These are phyloP conservation scores for Obelidium mucronatum DNA, from an alignment of 192 early-diverging fungal genomes.

Conservation along the genomic window DNA sequence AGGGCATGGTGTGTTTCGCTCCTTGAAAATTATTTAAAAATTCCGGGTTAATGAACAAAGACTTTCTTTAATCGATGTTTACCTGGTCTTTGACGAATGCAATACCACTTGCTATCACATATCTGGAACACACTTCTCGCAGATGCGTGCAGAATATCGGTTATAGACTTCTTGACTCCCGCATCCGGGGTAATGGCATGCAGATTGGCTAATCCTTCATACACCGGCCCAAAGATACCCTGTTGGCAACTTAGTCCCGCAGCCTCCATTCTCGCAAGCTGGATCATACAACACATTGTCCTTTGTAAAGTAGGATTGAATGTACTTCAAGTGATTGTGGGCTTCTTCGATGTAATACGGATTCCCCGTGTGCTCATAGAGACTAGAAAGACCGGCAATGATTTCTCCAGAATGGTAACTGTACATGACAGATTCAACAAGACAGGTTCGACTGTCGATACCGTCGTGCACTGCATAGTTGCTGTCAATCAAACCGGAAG, in stretches of 20 bases:
- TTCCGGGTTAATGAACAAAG: too few relatives aligned
- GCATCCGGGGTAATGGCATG: not conserved
- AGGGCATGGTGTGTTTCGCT: too few relatives aligned
- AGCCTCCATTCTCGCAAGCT: not conserved
- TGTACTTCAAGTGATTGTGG: constrained; percentile 8
- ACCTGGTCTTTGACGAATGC: too few relatives aligned
- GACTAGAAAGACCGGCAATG: constrained; percentile 3
- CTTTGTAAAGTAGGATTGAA: constrained; percentile 6
- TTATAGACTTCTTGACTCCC: not conserved
- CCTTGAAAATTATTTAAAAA: too few relatives aligned
- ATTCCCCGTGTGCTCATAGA: constrained; percentile 31
- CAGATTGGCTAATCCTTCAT: constrained; percentile 18
- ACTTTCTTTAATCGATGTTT: too few relatives aligned
- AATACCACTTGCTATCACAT: constrained; percentile 16
- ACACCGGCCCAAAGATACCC: constrained; percentile 11
- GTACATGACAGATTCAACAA: not conserved
- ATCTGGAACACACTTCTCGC: not conserved
- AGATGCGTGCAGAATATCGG: not conserved
- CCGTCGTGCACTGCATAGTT: constrained; percentile 22
- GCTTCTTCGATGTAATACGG: constrained; percentile 30
- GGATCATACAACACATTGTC: constrained; percentile 11
- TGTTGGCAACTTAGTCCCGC: not conserved
- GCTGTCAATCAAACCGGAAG: not conserved
- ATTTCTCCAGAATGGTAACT: constrained; percentile 37
- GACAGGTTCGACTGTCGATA: not conserved